A percentile compares a stretch with the other conserved stretches of the same genome.
Evolutionary conservation across 495 filamentous ascomycete species (phyloP).

Genomic region (Neurospora africana): DNA sequence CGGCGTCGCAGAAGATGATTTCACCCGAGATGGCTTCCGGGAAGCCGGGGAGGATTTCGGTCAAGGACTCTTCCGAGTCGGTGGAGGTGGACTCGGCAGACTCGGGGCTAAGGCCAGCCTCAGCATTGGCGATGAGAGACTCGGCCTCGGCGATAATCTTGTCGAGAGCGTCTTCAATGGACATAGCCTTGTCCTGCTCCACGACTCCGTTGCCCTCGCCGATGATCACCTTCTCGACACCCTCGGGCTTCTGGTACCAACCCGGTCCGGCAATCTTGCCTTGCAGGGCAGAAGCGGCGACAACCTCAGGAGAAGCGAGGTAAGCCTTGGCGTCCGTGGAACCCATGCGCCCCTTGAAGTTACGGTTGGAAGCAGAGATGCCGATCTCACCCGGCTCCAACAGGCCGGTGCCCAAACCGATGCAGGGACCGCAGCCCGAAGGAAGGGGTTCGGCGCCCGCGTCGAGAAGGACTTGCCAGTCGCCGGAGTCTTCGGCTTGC

Average conservation of each 20-base stretch:
- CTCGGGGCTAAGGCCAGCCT: conserved; percentile 3
- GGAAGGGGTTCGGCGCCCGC: conserved; percentile 70
- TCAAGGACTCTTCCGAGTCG: conserved; percentile 29
- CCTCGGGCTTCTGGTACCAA: conserved; percentile 62
- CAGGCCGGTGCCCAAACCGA: conserved; percentile 77
- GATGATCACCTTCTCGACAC: conserved; percentile 52
- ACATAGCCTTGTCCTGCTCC: conserved; percentile 50
- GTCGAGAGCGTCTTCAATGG: conserved; percentile 56
- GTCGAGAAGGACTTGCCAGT: conserved; percentile 77
- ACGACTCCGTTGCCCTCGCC: conserved; percentile 60
- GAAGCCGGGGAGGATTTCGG: conserved; percentile 60
- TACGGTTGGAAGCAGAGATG: conserved; percentile 81
- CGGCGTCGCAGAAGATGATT: conserved; percentile 59
- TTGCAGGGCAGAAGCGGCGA: conserved; percentile 74
- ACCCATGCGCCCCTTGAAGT: conserved; percentile 93
- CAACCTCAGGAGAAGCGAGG: conserved; percentile 81
- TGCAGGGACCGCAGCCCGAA: conserved; percentile 80
- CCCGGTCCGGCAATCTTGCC: conserved; percentile 74
- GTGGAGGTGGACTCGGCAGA: conserved; percentile 3
- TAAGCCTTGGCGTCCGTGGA: conserved; percentile 74
- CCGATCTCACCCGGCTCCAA: conserved; percentile 80
- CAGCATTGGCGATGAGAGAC: conserved; percentile 36
- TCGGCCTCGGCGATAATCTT: conserved; percentile 59
- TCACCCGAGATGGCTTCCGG: conserved; percentile 54
- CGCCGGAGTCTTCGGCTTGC: conserved; percentile 67